phyloP scores from a whole-genome alignment of 106 monocot genomes.

The Allium fistulosum region DNA sequence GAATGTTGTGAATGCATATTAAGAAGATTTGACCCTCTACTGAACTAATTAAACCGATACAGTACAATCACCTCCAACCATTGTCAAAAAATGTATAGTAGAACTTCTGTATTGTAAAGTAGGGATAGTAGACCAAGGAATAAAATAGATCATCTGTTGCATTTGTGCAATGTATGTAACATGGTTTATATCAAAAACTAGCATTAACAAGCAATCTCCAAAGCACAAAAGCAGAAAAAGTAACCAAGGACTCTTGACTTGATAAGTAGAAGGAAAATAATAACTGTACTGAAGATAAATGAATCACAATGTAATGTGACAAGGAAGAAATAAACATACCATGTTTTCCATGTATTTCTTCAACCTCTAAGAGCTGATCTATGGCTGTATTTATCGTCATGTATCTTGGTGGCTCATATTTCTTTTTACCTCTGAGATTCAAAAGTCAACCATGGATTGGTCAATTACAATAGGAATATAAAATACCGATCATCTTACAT shows the following conservation, averaged over 20 bases:
- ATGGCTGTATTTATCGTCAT: constrained; percentile 89
- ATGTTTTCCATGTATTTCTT: constrained; percentile 33
- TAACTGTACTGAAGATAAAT: too few relatives aligned
- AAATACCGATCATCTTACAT: too few relatives aligned
- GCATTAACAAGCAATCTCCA: background rate
- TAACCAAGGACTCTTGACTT: background rate
- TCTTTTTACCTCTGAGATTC: constrained; percentile 63
- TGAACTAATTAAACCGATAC: too few relatives aligned
- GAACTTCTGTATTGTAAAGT: too few relatives aligned
- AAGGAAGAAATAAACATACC: constrained; percentile 31
- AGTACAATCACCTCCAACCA: too few relatives aligned
- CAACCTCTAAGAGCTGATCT: constrained; percentile 79
- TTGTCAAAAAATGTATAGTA: too few relatives aligned
- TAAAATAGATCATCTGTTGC: background rate
- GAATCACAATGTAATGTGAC: too few relatives aligned
- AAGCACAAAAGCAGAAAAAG: background rate
- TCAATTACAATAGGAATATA: too few relatives aligned
- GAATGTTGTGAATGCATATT: too few relatives aligned
- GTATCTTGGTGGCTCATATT: constrained; percentile 83
- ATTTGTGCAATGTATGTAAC: background rate
- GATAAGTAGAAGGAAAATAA: background rate
- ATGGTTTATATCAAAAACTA: background rate
- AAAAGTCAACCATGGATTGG: background rate
- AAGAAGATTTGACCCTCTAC: too few relatives aligned
- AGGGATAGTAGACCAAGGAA: background rate